Percentiles rank a stretch among this genome's conserved stretches.
These are phyloP conservation scores for Colletotrichum brevisporum DNA, from an alignment of 2,329 filamentous ascomycete genomes.

Conservation along the genomic window DNA sequence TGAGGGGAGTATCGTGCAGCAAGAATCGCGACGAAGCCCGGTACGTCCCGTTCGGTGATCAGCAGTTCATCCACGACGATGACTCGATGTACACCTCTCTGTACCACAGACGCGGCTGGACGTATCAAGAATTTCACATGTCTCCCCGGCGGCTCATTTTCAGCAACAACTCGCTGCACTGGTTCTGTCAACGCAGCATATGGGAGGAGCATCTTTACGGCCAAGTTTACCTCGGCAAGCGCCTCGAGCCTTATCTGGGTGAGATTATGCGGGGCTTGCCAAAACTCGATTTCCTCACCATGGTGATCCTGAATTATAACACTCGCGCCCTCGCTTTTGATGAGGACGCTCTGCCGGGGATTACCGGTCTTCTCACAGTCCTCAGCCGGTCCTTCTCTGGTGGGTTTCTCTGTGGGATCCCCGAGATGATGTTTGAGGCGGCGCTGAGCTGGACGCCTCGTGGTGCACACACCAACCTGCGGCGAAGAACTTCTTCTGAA, in stretches of 20 bases:
- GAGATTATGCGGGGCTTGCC: not conserved
- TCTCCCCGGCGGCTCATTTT: slow-evolving; percentile 4
- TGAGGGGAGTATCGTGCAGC: not conserved
- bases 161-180: not conserved
- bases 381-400: slow-evolving; percentile 9
- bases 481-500: too few relatives aligned
- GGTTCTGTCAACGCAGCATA: not conserved
- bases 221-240: not conserved
- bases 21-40: rapidly evolving
- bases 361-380: not conserved
- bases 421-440: slow-evolving; percentile 24
- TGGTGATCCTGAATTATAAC: slow-evolving; percentile 45
- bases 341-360: slow-evolving; percentile 43
- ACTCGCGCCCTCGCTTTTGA: slow-evolving; percentile 47
- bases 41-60: not conserved
- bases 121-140: slow-evolving; percentile 11
- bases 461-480: too few relatives aligned
- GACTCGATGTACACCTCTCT: not conserved
- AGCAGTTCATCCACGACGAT: rapidly evolving
- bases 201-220: not conserved
- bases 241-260: not conserved
- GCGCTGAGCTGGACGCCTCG: not conserved
- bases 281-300: not conserved
- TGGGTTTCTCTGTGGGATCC: not conserved
- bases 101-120: slow-evolving; percentile 7